Base-by-base conservation (phyloP, 2,329 filamentous ascomycete genomes). In the Arthroderma uncinatum region DNA sequence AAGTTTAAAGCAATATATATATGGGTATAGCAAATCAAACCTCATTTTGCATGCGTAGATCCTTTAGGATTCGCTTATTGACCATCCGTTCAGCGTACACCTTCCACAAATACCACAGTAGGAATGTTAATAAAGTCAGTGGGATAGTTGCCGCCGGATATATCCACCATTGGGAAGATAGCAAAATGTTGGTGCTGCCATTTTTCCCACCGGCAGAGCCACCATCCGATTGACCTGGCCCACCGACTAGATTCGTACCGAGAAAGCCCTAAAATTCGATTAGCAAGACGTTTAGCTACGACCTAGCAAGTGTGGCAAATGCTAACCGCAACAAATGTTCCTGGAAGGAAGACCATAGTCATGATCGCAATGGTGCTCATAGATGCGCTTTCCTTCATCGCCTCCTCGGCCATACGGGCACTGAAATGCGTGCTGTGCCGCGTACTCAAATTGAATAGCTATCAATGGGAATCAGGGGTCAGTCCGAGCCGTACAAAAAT, bases 341-440 rank as follows among this genome's bases (percentile, higher is more conserved):
- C 71, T 1, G 73, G 73, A 1, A 74, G 67, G 58, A 74, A 75
- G 1, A 69, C 58, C 61, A 74, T 71, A 37, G 71, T 74, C 56
- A 75, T 64, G 1, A 72, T 62, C 0, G 73, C 69, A 14, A 75
- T 69, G 2, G 68, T 68, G 50, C 70, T 68, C 70, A 75, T 73
- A 6, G 68, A 66, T 1, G 65, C 63, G 55, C 68, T 70, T 53
- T 72, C 70, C 33, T 64, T 60, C 55, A 65, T 68, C 1, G 64
- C 56, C n/a, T 63, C 62, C 5, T 57, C 58, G 1, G 64, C 62
- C 33, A 58, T 58, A 1, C 54, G 44, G 10, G 53, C 44, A 39
- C 54, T 58, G 2, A 54, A 58, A 39, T 53, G 23, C 6, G 54
- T 56, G 37, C 57, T 58, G 23, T 53, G 47, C 19, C 54, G 53